Evolutionary conservation across 148 eudicot species (phyloP).

Genomic region (Rhododendron williamsianum): DNA sequence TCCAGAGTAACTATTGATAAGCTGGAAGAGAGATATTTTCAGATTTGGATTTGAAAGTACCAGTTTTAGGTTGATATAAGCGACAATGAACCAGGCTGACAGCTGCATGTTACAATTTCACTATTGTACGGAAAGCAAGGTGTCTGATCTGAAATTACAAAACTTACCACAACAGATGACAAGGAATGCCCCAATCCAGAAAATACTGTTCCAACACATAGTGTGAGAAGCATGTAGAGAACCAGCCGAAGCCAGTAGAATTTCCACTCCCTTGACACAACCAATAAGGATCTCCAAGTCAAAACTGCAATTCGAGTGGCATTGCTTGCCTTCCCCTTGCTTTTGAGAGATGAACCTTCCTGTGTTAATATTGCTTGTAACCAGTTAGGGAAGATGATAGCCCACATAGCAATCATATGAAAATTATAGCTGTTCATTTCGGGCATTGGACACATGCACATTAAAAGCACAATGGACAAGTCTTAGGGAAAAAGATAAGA

Average conservation of each 20-base stretch:
- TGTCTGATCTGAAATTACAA: background rate
- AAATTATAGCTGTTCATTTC: background rate
- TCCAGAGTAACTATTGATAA: background rate
- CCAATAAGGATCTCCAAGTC: slow-evolving; percentile 88
- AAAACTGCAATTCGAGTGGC: slow-evolving; percentile 70
- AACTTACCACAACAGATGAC: slow-evolving; percentile 91
- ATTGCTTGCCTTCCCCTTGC: slow-evolving; percentile 80
- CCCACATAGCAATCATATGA: background rate
- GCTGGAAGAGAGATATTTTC: background rate
- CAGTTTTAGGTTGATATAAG: background rate
- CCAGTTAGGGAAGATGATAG: slow-evolving; percentile 4
- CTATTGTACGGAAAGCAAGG: background rate
- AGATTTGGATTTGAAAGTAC: background rate
- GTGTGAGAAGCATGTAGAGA: slow-evolving; percentile 67
- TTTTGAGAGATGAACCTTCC: slow-evolving; percentile 88
- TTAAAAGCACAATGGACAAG: background rate
- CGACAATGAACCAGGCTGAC: background rate
- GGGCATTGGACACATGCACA: background rate
- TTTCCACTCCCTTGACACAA: slow-evolving; percentile 99
- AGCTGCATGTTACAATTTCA: background rate
- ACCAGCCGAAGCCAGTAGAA: slow-evolving; percentile 95
- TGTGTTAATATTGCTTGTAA: slow-evolving; percentile 26
- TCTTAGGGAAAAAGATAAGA: background rate
- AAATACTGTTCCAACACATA: slow-evolving; percentile 86
- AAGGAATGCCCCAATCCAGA: slow-evolving; percentile 92